A percentile compares a stretch with the other conserved stretches of the same genome.
Conservation (phyloP, 2,329 filamentous ascomycete species). For the Colletotrichum sp. region DNA sequence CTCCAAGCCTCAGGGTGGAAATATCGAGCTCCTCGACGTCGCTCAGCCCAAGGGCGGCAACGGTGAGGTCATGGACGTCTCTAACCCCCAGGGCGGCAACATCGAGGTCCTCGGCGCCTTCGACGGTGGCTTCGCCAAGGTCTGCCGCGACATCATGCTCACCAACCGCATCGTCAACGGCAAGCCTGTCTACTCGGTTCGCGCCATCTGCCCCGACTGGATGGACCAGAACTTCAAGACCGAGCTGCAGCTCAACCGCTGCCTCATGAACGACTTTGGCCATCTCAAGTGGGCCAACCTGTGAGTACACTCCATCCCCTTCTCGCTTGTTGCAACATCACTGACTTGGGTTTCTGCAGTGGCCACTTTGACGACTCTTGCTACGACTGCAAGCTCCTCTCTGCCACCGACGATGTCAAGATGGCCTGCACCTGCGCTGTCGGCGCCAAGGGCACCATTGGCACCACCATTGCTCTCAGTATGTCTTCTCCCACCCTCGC, state of each 20-base stretch:
- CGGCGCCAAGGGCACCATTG: background rate
- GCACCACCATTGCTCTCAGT: background rate
- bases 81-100: background rate
- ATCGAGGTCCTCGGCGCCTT: background rate
- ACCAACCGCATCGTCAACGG: background rate
- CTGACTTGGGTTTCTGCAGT: background rate
- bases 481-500: background rate
- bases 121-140: background rate
- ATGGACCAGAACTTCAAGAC: conserved; percentile 1
- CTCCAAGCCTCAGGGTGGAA: background rate
- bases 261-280: conserved; percentile 15
- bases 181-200: conserved; percentile 3
- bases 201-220: background rate
- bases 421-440: background rate
- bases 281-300: conserved; percentile 6
- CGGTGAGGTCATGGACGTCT: background rate
- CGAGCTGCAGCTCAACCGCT: conserved; percentile 13
- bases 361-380: conserved; percentile 7
- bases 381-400: conserved; percentile 3
- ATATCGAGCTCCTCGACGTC: background rate
- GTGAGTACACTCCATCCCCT: background rate
- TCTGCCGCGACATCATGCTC: background rate
- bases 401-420: background rate
- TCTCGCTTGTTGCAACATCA: background rate
- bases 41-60: background rate